phyloP scores from a whole-genome alignment of 495 filamentous ascomycete genomes.

The Penicillium atrosanguineum region DNA sequence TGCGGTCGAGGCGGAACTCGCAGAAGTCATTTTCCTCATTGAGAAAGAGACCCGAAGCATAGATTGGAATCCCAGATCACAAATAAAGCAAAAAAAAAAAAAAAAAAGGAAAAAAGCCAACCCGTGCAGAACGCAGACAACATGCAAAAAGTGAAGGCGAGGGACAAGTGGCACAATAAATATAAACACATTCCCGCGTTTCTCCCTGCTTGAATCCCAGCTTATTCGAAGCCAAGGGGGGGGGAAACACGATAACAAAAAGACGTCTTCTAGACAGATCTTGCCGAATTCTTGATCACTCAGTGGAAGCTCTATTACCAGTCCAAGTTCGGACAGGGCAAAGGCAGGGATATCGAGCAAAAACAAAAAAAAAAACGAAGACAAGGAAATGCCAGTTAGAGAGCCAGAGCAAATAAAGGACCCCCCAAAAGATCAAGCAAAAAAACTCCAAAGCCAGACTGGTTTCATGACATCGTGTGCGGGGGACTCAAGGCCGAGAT shows the following conservation, averaged over 20 bases:
- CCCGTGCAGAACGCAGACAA: constrained; percentile 14
- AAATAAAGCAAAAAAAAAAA: constrained; percentile 6
- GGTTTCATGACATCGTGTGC: constrained; percentile 26
- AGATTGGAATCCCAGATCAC: constrained; percentile 1
- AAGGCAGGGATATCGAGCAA: constrained; percentile 22
- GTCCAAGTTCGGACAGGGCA: constrained; percentile 12
- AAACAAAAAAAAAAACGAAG: constrained; percentile 7
- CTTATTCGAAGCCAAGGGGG: constrained; percentile 3
- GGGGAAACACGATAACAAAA: not conserved
- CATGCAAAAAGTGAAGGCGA: constrained; percentile 8
- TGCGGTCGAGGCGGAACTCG: not conserved
- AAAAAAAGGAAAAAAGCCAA: constrained; percentile 12
- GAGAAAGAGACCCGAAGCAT: constrained; percentile 2
- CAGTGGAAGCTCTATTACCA: constrained; percentile 22
- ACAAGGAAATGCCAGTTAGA: constrained; percentile 2
- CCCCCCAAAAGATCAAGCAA: constrained; percentile 5
- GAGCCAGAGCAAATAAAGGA: constrained; percentile 6
- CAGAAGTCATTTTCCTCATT: not conserved
- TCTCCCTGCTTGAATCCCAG: constrained; percentile 6
- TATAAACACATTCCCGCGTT: constrained; percentile 5
- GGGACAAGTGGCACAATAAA: constrained; percentile 3
- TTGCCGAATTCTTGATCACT: constrained; percentile 18
- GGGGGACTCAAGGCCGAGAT: constrained; percentile 13
- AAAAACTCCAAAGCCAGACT: constrained; percentile 27
- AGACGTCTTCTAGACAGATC: constrained; percentile 18